Conservation (phyloP, 225 moss, liverwort and hornwort species). For the Anthoceros angustus region DNA sequence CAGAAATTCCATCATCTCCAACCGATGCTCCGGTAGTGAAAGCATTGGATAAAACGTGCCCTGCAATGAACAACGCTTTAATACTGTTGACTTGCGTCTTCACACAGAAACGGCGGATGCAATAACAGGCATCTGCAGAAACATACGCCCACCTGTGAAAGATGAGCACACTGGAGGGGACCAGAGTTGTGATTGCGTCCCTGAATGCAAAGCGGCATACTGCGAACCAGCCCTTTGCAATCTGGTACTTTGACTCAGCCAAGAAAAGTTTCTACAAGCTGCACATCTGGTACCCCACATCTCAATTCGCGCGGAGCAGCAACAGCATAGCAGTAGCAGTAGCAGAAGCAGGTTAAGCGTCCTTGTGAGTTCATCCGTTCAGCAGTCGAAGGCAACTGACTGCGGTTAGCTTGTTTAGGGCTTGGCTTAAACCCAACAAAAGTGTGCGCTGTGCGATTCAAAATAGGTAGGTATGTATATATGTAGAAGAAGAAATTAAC, state of each 20-base stretch:
- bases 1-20: background rate
- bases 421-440: too few species aligned
- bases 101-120: background rate
- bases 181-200: background rate
- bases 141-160: background rate
- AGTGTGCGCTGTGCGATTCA: too few species aligned
- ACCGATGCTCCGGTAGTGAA: background rate
- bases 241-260: background rate
- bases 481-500: too few species aligned
- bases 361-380: too few species aligned
- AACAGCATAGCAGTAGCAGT: background rate
- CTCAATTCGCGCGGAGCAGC: background rate
- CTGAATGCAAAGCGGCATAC: background rate
- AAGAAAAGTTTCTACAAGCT: background rate
- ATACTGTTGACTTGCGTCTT: background rate
- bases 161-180: background rate
- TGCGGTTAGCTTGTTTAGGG: too few species aligned
- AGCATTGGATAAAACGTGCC: background rate
- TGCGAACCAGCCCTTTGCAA: background rate
- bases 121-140: background rate
- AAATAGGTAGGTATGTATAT: too few species aligned
- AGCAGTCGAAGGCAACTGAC: too few species aligned
- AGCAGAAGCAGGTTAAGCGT: too few species aligned
- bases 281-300: conserved; percentile 1
- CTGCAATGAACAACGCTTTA: background rate